Percentiles rank a stretch among this genome's conserved stretches.
Conservation (phyloP, 169 alveolate genomes). For the Plasmodium ovale region DNA sequence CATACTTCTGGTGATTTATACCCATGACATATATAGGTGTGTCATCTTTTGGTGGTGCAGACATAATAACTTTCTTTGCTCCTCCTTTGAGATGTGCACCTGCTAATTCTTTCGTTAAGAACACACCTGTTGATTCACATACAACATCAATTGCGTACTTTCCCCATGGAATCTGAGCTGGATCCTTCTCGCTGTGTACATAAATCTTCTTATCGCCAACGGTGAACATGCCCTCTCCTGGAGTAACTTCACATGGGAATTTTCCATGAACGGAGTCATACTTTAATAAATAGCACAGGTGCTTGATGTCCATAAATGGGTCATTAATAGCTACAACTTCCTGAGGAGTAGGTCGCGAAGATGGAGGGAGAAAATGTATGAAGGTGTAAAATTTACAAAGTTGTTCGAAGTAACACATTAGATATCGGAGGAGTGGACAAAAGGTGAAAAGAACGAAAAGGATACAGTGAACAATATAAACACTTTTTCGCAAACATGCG, state of each 20-base stretch:
- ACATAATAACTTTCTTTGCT: constrained; percentile 97
- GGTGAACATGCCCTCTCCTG: constrained; percentile 86
- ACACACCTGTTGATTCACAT: constrained; percentile 99
- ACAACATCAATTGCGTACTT: constrained; percentile 95
- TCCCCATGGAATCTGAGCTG: constrained; percentile 98
- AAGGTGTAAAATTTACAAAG: no score
- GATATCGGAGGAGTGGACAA: no score
- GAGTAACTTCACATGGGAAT: constrained; percentile 88
- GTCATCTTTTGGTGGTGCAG: constrained; percentile 99
- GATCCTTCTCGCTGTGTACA: constrained; percentile 95
- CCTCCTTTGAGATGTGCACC: constrained; percentile 97
- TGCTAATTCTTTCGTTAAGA: constrained; percentile 96
- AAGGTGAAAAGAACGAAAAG: no score
- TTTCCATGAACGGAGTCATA: constrained; percentile 98
- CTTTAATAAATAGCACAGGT: constrained; percentile 96
- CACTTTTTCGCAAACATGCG: no score
- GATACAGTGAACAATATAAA: no score
- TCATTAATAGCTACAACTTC: constrained; percentile 97
- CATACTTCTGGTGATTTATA: constrained; percentile 96
- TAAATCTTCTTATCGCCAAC: constrained; percentile 89
- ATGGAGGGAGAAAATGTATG: neutral
- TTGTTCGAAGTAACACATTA: no score
- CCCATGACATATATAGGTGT: constrained; percentile 99
- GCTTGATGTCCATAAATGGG: constrained; percentile 96
- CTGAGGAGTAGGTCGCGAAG: constrained; percentile 8